Conservation (phyloP, 1,139 yeast species). For the Nadsonia starkeyi-henricii region DNA sequence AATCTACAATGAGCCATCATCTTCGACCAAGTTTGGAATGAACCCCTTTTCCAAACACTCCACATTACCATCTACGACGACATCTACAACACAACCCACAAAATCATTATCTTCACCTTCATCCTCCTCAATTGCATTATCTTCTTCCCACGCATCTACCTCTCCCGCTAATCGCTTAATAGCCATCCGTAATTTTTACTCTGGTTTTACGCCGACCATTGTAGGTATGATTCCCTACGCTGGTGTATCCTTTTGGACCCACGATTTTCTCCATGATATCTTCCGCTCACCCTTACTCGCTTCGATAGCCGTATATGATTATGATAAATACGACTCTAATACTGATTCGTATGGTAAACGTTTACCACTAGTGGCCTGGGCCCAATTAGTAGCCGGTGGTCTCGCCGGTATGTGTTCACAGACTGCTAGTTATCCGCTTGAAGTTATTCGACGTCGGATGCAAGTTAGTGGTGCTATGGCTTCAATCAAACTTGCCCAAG, state of each 20-base stretch:
- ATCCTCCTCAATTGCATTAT: conserved; percentile 13
- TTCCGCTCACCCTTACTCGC: conserved; percentile 36
- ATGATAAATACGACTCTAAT: conserved; percentile 6
- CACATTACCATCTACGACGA: conserved; percentile 17
- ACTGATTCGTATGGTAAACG: conserved; percentile 14
- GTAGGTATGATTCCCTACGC: conserved; percentile 97
- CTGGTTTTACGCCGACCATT: conserved; percentile 91
- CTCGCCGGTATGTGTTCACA: conserved; percentile 89
- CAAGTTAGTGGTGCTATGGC: conserved; percentile 76
- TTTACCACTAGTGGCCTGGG: conserved; percentile 64
- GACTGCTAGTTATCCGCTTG: conserved; percentile 95
- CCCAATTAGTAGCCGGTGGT: conserved; percentile 90
- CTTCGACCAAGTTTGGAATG: background rate
- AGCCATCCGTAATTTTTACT: conserved; percentile 41
- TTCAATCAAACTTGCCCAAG: conserved; percentile 28
- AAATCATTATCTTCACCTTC: conserved; percentile 9
- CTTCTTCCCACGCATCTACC: conserved; percentile 17
- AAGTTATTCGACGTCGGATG: conserved; percentile 86
- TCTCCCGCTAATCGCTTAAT: conserved; percentile 31
- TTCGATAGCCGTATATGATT: conserved; percentile 19
- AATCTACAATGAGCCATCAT: conserved; percentile 43
- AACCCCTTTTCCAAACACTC: background rate
- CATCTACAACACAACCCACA: conserved; percentile 14
- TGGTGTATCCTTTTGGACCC: conserved; percentile 92
- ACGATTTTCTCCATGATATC: conserved; percentile 78